phyloP scores from a whole-genome alignment of 2,329 filamentous ascomycete genomes.

The Xylariales sp. region DNA sequence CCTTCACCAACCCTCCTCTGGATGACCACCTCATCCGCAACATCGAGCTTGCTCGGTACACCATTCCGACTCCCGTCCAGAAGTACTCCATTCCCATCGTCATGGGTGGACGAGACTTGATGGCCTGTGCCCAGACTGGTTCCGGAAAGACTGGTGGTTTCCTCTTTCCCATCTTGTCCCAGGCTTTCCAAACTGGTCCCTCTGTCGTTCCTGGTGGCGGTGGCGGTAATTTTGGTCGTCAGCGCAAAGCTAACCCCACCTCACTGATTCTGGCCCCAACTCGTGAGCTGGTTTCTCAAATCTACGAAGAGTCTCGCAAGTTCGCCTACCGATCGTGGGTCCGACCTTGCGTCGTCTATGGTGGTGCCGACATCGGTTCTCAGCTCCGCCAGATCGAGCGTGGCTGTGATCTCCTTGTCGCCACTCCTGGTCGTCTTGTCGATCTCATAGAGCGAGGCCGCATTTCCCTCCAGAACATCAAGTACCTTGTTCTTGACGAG shows the following conservation, averaged over 20 bases:
- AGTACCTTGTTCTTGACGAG: constrained; percentile 97
- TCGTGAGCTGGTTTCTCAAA: constrained; percentile 97
- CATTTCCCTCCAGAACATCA: constrained; percentile 97
- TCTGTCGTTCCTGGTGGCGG: constrained; percentile 60
- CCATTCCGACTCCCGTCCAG: constrained; percentile 93
- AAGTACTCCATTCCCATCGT: constrained; percentile 99
- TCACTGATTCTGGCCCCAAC: constrained; percentile 94
- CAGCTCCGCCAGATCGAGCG: constrained; percentile 98
- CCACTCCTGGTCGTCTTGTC: constrained; percentile 93
- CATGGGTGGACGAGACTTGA: constrained; percentile 94
- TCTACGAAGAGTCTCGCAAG: constrained; percentile 95
- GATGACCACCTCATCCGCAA: constrained; percentile 91
- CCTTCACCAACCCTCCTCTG: constrained; percentile 90
- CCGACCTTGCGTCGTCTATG: constrained; percentile 95
- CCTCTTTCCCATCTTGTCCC: constrained; percentile 97
- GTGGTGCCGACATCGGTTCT: constrained; percentile 96
- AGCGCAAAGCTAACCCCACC: constrained; percentile 96
- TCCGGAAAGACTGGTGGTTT: constrained; percentile 99
- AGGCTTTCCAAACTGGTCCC: constrained; percentile 88
- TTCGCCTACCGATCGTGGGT: constrained; percentile 99
- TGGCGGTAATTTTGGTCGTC: constrained; percentile 75
- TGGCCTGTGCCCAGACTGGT: constrained; percentile 99
- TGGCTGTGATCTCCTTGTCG: constrained; percentile 93
- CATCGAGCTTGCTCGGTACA: constrained; percentile 92
- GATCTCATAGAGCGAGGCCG: constrained; percentile 97